Evolutionary conservation across 2,329 filamentous ascomycete species (phyloP).

Genomic region (Aspergillus puulaauensis): DNA sequence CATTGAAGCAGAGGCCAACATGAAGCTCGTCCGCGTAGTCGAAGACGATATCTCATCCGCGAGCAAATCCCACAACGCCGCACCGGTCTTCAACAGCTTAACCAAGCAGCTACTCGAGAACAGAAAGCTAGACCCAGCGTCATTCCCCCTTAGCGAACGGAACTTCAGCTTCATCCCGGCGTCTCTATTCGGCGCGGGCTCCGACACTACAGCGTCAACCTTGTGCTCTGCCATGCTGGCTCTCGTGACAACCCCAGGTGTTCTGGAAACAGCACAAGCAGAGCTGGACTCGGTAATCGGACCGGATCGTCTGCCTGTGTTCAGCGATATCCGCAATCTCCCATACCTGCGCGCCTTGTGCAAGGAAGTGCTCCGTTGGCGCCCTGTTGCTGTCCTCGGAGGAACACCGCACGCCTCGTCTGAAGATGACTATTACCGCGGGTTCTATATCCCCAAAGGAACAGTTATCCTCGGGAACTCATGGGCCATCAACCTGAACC

Average conservation of each 20-base stretch:
- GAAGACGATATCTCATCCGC: background rate
- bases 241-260: background rate
- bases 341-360: background rate
- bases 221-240: background rate
- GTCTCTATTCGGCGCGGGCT: background rate
- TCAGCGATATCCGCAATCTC: background rate
- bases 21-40: background rate
- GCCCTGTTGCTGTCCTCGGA: background rate
- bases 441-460: background rate
- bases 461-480: background rate
- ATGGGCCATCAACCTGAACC: background rate
- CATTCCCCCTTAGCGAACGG: background rate
- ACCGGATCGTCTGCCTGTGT: background rate
- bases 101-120: background rate
- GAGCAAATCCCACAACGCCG: background rate
- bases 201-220: background rate
- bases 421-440: background rate
- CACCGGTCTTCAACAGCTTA: background rate
- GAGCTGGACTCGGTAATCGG: background rate
- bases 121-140: background rate
- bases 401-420: background rate
- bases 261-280: background rate
- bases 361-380: background rate
- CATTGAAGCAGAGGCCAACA: background rate
- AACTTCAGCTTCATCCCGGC: background rate